These are phyloP conservation scores for Phanerochaete sordida DNA, from an alignment of 768 basidiomycete genomes.

Conservation along the genomic window DNA sequence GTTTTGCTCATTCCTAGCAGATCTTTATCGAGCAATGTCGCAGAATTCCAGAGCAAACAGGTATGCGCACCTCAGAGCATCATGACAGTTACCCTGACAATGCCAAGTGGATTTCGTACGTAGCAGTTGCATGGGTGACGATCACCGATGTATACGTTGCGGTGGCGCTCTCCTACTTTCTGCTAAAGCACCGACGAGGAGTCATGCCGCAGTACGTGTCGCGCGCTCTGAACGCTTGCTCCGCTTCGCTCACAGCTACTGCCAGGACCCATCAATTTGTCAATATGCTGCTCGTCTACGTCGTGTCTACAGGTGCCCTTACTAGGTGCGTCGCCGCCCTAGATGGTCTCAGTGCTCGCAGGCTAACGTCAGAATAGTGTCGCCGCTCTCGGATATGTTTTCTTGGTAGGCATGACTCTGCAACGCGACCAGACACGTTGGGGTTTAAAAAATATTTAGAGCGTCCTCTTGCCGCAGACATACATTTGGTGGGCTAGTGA, in stretches of 20 bases:
- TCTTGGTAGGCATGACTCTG: not conserved
- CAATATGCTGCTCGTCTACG: not conserved
- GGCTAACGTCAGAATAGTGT: not conserved
- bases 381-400: not conserved
- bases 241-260: not conserved
- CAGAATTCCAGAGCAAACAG: not conserved
- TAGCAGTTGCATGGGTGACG: not conserved
- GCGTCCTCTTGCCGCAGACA: not conserved
- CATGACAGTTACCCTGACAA: not conserved
- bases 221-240: not conserved
- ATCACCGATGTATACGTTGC: not conserved
- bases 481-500: not conserved
- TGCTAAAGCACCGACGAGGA: not conserved
- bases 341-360: not conserved
- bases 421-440: not conserved
- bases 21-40: not conserved
- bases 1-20: not conserved
- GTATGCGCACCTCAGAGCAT: not conserved
- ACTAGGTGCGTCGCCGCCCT: not conserved
- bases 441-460: not conserved
- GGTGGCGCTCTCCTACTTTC: not conserved
- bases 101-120: not conserved
- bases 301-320: not conserved
- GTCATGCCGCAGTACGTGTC: not conserved
- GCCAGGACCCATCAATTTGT: not conserved